Base-by-base conservation (phyloP, 2,329 filamentous ascomycete genomes). In the Zelopaecilomyces penicillatus region DNA sequence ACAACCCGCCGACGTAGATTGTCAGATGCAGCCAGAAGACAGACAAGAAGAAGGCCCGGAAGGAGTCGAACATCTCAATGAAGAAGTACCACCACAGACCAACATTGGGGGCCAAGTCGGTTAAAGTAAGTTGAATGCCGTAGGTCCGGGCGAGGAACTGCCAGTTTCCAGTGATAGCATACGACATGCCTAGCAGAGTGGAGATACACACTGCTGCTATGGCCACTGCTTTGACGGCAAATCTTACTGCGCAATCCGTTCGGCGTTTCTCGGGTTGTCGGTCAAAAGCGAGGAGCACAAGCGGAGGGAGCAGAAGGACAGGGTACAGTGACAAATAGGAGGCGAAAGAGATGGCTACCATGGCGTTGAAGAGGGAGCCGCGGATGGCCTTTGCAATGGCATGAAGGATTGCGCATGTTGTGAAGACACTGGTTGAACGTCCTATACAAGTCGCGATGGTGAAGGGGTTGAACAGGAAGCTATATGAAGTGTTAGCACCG, bases 1-100 rank as follows among this genome's bases (percentile, higher is more conserved):
- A 88, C 36, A 98, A 70, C 0, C 87, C 91, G 11, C 85, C 85
- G 32, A 95, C 87, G 65, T 98, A 98, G 34, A 86, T 85, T 1
- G 85, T 81, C 46, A 97, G 80, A 61, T 98, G 93, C 49, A 98
- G 76, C 89, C 94, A 97, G 69, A 98, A 98, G 40, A 98, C 90
- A 44, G 87, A 93, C 3, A 98, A 78, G 74, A 97, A 98, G 73
- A 98, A 98, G 55, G 85, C 83, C 34, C 93, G 80, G 75, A 98
- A 98, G 1, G 90, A 91, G 67, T 98, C 93, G 63, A 98, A 98
- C 82, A 98, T 98, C 62, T 98, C 91, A 54, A 94, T 95, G 62
- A 98, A 97, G 68, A 98, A 98, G 67, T 98, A 98, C 93, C 93
- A 98, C 93, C 93, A 98, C 1, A 98, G 74, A 1, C 93, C 93